Percentiles rank a stretch among this genome's conserved stretches.
Evolutionary conservation across 768 basidiomycete genomes (phyloP).

Genomic region (Russula emetica): DNA sequence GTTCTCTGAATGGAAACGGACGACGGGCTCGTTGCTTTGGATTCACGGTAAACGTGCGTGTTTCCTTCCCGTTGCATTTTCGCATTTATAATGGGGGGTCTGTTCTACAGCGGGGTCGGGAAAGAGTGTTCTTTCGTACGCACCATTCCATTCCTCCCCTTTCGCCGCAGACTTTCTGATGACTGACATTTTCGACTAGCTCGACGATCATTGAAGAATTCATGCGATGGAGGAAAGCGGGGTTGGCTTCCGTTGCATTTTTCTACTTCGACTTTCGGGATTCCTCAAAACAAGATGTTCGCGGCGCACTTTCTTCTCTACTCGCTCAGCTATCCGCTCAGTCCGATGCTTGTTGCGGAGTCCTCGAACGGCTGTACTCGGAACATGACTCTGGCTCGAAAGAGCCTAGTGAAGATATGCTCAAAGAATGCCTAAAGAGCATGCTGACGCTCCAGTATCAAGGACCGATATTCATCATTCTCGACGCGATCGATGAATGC

Average conservation of each 20-base stretch:
- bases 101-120: neutral
- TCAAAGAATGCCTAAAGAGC: neutral
- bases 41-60: neutral
- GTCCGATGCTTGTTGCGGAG: neutral
- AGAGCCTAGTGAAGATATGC: neutral
- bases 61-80: neutral
- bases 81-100: neutral
- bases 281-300: neutral
- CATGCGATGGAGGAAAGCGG: too few species aligned
- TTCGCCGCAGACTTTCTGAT: neutral
- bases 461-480: neutral
- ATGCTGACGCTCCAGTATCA: neutral
- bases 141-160: too few species aligned
- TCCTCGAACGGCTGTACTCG: neutral
- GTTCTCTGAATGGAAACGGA: neutral
- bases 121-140: neutral
- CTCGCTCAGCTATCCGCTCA: neutral
- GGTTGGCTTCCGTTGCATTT: neutral
- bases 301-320: neutral
- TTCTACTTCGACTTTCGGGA: neutral
- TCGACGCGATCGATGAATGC: neutral
- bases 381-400: neutral
- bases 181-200: neutral
- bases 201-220: neutral
- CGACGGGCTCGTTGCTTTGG: neutral